Evolutionary conservation across 495 filamentous ascomycete species (phyloP), one percentile per base, ranked within the genome.

Genomic region (Lindgomyces ingoldianus): DNA sequence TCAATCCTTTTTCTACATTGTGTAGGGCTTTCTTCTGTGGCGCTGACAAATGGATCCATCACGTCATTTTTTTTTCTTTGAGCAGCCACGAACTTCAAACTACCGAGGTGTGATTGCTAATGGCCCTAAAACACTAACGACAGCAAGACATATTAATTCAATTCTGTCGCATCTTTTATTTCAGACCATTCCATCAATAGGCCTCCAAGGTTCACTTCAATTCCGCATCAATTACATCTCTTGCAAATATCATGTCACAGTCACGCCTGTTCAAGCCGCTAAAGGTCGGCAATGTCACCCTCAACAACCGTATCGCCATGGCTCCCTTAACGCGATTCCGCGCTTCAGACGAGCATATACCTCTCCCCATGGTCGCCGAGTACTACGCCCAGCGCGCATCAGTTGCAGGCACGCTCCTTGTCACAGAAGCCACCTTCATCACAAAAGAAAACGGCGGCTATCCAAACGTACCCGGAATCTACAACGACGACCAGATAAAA

Each of bases 401-500:
- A 30, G 71, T 78, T 10, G 79, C 82, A 0, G 85, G 86, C n/a
- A 87, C 84, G 16, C 78, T 89, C 10, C 70, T 88, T 50, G 81
- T 90, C 67, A 81, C 80, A 18, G 89, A 93, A 74, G 87, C 79
- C 1, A 85, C 87, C 19, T 80, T 85, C 63, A 85, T 91, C 68
- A 79, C 85, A 8, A 73, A 81, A 1, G 69, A 72, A 50, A 81
- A 83, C 26, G 81, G 84, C 33, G 74, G 75, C 10, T 84, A 77
- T 71, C 46, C 67, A 49, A 83, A 88, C 71, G 79, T 79, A 0
- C 87, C 89, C 0, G 87, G 86, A 1, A 87, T 92, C 73, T 90
- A 76, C 62, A 84, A 69, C 64, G 68, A 78, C 0, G 83, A 75
- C 12, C 89, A 92, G 62, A 83, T 86, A 62, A 74, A 70, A 3